Base-by-base conservation (phyloP, 495 filamentous ascomycete genomes). In the Podospora bellae-mahoneyi region DNA sequence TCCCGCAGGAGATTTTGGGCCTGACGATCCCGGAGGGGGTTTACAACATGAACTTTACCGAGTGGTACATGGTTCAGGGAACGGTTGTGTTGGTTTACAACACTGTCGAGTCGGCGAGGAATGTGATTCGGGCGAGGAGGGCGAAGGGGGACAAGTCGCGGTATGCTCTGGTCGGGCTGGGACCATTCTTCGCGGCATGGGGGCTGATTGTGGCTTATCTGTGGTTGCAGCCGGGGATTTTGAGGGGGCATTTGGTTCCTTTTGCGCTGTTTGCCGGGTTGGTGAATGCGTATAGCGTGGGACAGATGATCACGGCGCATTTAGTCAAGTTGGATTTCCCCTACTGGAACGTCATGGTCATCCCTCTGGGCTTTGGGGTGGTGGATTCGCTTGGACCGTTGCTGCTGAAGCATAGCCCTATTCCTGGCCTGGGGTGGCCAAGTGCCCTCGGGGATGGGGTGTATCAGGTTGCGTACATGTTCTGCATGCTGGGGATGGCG, bases 21-120 rank as follows among this genome's bases (percentile, higher is more conserved):
- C 78, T 79, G 32, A 86, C 87, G 73, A 82, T 97, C 56, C 92
- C 94, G 0, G 77, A 86, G 48, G 76, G 73, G 65, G 26, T 95
- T 48, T 95, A 95, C 78, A 76, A 91, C 48, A 81, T 97, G 73
- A 88, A 89, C 60, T 97, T 93, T 79, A 93, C 89, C 68, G 87
- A 95, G 66, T 96, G 92, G 91, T 97, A 93, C 79, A 88, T 98
- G 84, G 85, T 93, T n/a, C 94, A 97, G 76, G 95, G 95, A 59
- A 86, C 85, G 1, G 34, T 94, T 54, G 86, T 99, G 68, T 84
- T 98, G 32, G 87, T 91, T 54, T 91, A 91, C 80, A 97, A 96
- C 79, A 93, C 91, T 3, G 66, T 90, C 56, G 82, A 86, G 72
- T 90, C 88, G 72, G 90, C 92, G 60, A 77, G 84, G 67, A 94